A percentile compares a stretch with the other conserved stretches of the same genome.
phyloP scores from a whole-genome alignment of 352 stramenopile species.

The Phytopythium delawarense region DNA sequence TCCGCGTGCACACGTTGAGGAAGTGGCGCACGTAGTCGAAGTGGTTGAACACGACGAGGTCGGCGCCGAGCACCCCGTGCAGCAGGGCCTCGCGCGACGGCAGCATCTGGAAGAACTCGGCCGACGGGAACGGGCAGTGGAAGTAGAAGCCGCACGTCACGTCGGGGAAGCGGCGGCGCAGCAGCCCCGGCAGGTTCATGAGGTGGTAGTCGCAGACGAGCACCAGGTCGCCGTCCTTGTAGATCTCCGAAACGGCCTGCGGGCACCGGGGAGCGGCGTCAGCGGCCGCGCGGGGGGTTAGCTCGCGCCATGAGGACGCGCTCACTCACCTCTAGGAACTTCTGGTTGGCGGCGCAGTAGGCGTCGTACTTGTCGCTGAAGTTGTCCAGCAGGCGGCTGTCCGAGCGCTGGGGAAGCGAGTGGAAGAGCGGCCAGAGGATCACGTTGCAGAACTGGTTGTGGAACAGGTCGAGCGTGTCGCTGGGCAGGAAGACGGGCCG shows the following conservation, averaged over 20 bases:
- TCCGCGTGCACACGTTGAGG: conserved; percentile 77
- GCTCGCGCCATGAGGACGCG: too few relatives aligned
- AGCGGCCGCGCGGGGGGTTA: background rate
- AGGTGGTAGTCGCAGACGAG: conserved; percentile 90
- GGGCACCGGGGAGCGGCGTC: background rate
- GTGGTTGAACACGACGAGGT: conserved; percentile 88
- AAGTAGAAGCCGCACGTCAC: conserved; percentile 87
- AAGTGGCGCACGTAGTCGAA: conserved; percentile 91
- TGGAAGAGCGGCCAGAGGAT: conserved; percentile 91
- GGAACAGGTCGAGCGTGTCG: conserved; percentile 80
- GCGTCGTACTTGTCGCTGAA: conserved; percentile 87
- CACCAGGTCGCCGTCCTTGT: conserved; percentile 83
- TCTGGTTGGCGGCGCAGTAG: conserved; percentile 85
- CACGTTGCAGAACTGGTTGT: conserved; percentile 89
- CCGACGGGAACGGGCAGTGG: conserved; percentile 88
- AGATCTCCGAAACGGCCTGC: conserved; percentile 65
- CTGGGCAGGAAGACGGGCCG: conserved; percentile 79
- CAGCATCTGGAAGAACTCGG: conserved; percentile 90
- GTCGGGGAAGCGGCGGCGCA: conserved; percentile 72
- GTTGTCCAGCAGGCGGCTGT: conserved; percentile 69
- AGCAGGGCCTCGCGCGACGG: conserved; percentile 70
- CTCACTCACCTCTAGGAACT: conserved; percentile 67
- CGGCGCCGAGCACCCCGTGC: conserved; percentile 78
- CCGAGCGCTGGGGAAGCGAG: conserved; percentile 76
- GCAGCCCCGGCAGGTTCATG: conserved; percentile 74